phyloP scores from a whole-genome alignment of 2,329 filamentous ascomycete species.

The Microcera coccophila region DNA sequence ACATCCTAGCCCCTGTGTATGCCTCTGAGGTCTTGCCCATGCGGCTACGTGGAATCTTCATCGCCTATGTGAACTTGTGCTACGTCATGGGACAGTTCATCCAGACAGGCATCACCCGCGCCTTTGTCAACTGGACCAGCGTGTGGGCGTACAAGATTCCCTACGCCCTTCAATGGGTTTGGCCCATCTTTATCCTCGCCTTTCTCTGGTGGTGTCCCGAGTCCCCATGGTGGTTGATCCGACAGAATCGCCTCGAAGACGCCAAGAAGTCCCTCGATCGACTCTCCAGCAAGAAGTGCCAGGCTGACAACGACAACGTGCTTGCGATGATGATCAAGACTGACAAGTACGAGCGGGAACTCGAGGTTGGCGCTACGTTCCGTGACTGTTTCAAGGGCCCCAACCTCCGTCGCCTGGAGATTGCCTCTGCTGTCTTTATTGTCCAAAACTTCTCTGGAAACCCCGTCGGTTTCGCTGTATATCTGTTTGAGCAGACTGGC shows the following conservation, averaged over 20 bases:
- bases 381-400: slow-evolving; percentile 42
- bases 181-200: slow-evolving; percentile 38
- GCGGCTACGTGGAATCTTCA: slow-evolving; percentile 43
- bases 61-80: slow-evolving; percentile 43
- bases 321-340: slow-evolving; percentile 46
- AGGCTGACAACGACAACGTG: slow-evolving; percentile 37
- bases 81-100: slow-evolving; percentile 46
- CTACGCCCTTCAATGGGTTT: slow-evolving; percentile 44
- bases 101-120: slow-evolving; percentile 37
- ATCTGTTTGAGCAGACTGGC: slow-evolving; percentile 40
- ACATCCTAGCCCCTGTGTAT: slow-evolving; percentile 42
- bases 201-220: slow-evolving; percentile 40
- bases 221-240: slow-evolving; percentile 45
- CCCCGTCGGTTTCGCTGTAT: slow-evolving; percentile 56
- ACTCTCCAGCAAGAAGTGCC: slow-evolving; percentile 33
- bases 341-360: slow-evolving; percentile 40
- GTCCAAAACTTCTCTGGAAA: slow-evolving; percentile 35
- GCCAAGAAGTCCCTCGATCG: slow-evolving; percentile 35
- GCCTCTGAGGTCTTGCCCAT: slow-evolving; percentile 41
- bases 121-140: slow-evolving; percentile 31
- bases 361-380: slow-evolving; percentile 38
- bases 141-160: slow-evolving; percentile 45
- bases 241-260: slow-evolving; percentile 33
- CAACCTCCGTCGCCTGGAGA: slow-evolving; percentile 41
- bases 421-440: slow-evolving; percentile 39